Conservation (phyloP, 192 early-diverging fungal species). For the Allomyces arbusculus region DNA sequence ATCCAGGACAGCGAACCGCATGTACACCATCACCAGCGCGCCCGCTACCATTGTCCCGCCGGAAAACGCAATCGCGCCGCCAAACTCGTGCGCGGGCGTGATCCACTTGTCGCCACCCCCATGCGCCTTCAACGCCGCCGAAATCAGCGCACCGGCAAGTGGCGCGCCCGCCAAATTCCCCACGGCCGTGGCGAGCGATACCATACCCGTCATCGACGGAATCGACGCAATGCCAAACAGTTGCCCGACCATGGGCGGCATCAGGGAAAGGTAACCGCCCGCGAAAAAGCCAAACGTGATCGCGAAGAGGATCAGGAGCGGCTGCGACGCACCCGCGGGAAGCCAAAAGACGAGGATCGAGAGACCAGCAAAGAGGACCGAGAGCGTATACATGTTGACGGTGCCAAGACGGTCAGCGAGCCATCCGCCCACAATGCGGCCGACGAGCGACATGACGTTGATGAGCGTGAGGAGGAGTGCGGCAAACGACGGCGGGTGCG, state of each 20-base stretch:
- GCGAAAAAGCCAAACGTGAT: slow-evolving; percentile 13
- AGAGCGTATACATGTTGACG: slow-evolving; percentile 10
- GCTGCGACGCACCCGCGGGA: slow-evolving; percentile 12
- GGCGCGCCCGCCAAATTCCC: not conserved
- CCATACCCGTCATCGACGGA: not conserved
- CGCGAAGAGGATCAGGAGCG: slow-evolving; percentile 16
- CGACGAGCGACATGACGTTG: slow-evolving; percentile 9
- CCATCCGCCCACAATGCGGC: slow-evolving; percentile 6
- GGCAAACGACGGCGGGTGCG: slow-evolving; percentile 3
- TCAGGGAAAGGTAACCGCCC: slow-evolving; percentile 23
- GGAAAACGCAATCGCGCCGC: not conserved
- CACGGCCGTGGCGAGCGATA: not conserved
- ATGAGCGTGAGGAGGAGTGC: slow-evolving; percentile 22
- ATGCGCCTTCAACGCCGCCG: not conserved
- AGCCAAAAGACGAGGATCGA: slow-evolving; percentile 21
- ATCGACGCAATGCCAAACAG: slow-evolving; percentile 9
- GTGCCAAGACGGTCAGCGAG: slow-evolving; percentile 16
- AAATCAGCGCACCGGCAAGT: not conserved
- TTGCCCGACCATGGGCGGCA: slow-evolving; percentile 11
- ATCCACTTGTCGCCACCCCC: not conserved
- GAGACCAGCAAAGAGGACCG: slow-evolving; percentile 5
- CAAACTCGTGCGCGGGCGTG: not conserved
- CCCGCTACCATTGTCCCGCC: not conserved
- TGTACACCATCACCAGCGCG: not conserved
- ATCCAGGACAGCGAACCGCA: not conserved